phyloP scores from a whole-genome alignment of 208 protist species.

The Jaenimonas drosophilae region DNA sequence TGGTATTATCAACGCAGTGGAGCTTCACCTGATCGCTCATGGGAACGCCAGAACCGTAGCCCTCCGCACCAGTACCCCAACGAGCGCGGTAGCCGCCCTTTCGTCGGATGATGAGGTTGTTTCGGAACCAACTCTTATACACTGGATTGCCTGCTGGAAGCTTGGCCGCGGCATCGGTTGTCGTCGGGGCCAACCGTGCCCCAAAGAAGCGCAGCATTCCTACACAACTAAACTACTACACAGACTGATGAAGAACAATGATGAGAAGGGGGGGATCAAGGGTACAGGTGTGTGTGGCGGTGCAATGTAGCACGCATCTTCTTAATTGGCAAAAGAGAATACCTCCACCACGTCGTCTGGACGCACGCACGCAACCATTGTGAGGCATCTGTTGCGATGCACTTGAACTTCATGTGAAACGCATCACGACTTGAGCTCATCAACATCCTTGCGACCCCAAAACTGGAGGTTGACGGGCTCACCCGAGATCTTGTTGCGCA shows the following conservation, averaged over 20 bases:
- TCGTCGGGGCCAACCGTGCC: constrained; percentile 32
- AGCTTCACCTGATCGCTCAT: constrained; percentile 86
- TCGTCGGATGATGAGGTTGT: constrained; percentile 81
- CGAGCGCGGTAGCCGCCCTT: constrained; percentile 76
- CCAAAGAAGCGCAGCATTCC: background rate
- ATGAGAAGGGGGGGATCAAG: too few species aligned
- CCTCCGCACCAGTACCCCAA: constrained; percentile 80
- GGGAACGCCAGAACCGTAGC: constrained; percentile 68
- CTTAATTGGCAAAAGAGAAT: constrained; percentile 1
- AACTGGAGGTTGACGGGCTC: constrained; percentile 64
- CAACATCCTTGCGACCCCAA: constrained; percentile 16
- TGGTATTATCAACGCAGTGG: constrained; percentile 90
- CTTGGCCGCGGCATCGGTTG: constrained; percentile 76
- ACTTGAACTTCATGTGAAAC: too few species aligned
- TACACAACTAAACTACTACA: too few species aligned
- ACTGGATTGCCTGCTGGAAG: constrained; percentile 77
- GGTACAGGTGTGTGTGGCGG: too few species aligned
- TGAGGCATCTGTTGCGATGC: too few species aligned
- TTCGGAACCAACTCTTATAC: constrained; percentile 77
- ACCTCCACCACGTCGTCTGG: background rate
- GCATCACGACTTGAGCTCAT: constrained; percentile 21
- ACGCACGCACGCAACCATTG: background rate
- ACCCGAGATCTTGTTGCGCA: constrained; percentile 7
- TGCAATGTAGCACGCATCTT: too few species aligned
- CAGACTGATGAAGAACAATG: too few species aligned